Evolutionary conservation across 495 filamentous ascomycete species (phyloP).

Genomic region (Hyaloscypha bicolor): DNA sequence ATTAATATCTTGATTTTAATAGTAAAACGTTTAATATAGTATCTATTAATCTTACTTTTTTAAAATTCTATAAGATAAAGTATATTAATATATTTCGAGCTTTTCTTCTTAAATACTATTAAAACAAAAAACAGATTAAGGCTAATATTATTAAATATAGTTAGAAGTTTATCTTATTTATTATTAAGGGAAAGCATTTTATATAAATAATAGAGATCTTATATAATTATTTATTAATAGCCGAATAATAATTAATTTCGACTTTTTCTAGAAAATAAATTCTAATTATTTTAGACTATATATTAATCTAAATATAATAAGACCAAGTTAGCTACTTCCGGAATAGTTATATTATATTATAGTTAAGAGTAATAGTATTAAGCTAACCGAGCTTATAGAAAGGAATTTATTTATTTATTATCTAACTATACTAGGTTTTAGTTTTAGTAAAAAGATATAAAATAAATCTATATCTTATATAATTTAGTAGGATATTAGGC

Average conservation of each 20-base stretch:
- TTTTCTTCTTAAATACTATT: no score
- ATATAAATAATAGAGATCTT: not conserved
- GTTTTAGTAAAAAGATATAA: not conserved
- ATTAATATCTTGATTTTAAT: no score
- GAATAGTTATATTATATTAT: no score
- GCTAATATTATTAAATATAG: no score
- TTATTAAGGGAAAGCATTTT: not conserved
- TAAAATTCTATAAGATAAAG: no score
- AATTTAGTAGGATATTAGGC: no score
- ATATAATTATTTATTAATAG: not conserved
- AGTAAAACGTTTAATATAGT: no score
- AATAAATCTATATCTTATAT: not conserved
- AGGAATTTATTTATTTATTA: not conserved
- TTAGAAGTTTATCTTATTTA: no score
- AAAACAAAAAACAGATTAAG: no score
- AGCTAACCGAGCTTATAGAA: not conserved
- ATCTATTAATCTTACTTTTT: no score
- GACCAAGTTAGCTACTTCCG: no score
- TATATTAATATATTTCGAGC: no score
- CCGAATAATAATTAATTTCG: not conserved
- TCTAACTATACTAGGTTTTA: not conserved
- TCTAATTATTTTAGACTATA: not conserved
- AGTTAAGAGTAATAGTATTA: not conserved
- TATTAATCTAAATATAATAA: not conserved
- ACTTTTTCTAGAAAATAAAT: not conserved